Conservation (phyloP, 352 stramenopile species). For the Phytophthora megakarya region DNA sequence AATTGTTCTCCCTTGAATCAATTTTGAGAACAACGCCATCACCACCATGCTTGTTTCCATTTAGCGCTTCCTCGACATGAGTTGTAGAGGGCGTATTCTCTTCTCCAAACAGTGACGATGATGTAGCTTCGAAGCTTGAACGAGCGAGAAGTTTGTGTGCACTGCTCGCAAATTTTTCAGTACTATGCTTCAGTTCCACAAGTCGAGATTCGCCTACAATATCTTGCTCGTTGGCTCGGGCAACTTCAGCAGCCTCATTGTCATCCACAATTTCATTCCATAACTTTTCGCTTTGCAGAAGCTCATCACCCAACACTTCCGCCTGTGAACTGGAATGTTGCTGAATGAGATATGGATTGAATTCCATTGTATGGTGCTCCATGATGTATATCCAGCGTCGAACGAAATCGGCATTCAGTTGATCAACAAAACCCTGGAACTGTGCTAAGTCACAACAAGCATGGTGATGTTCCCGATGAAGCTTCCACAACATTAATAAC, state of each 20-base stretch:
- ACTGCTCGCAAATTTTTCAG: constrained; percentile 78
- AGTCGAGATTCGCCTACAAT: constrained; percentile 48
- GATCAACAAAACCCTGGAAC: constrained; percentile 29
- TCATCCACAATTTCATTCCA: constrained; percentile 65
- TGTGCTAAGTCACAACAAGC: constrained; percentile 44
- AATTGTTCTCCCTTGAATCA: constrained; percentile 65
- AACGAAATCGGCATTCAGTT: constrained; percentile 49
- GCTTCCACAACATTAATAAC: constrained; percentile 61
- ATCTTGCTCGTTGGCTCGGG: constrained; percentile 34
- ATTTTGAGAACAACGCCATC: constrained; percentile 67
- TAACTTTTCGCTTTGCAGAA: constrained; percentile 51
- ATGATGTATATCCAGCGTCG: constrained; percentile 52
- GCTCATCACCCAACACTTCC: constrained; percentile 53
- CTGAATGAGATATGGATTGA: constrained; percentile 76
- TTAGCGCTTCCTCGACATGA: background rate
- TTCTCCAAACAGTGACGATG: constrained; percentile 13
- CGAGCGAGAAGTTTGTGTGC: constrained; percentile 71
- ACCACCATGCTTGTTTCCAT: background rate
- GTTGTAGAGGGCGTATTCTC: background rate
- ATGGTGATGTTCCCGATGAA: constrained; percentile 57
- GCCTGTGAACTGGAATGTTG: constrained; percentile 55
- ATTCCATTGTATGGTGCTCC: constrained; percentile 50
- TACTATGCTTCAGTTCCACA: constrained; percentile 68
- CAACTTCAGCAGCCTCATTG: constrained; percentile 35
- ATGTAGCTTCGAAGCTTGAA: constrained; percentile 24